Evolutionary conservation across 768 basidiomycete species (phyloP), one percentile per base, ranked within the genome.

Genomic region (Sporobolomyces phaffii): DNA sequence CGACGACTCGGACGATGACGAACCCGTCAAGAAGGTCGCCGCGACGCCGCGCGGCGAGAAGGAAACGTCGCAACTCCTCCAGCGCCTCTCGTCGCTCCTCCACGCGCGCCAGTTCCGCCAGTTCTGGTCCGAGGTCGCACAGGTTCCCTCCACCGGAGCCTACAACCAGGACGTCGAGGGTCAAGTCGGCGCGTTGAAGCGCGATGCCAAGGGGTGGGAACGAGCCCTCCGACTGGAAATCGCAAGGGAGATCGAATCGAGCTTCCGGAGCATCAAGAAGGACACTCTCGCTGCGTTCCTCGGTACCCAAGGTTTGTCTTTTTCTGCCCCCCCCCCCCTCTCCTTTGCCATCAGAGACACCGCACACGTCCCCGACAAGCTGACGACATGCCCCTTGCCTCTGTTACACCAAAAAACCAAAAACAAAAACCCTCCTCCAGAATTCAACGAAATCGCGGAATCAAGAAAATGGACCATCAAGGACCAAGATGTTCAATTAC

Each of bases 41-140:
- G 54, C 60, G 36, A 62, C 62, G 49, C 65, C 68, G 3, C 31
- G 36, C n/a, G 70, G 70, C 33, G 70, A 81, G 71, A 79, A 85
- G 15, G 89, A 90, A 73, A 89, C 91, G 74, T 87, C 87, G 31
- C 89, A 91, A 81, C 90, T 89, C 56, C 81, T 90, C 29, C 85
- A 87, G 24, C 64, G 81, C 50, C 81, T 89, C 47, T 83, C 86
- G 76, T 82, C 81, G 73, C 82, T 89, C 64, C 82, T 90, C 62
- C 86, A 86, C 73, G 86, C 88, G 68, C 91, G 91, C 78, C 85
- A 88, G 62, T 92, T 93, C 81, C 86, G 89, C 52, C 83, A 85
- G 3, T 93, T 93, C 80, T 93, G 91, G 91, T 74, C 80, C 65
- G 78, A 57, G 10, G 26, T 69, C 26, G 28, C 53, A 47, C 20